Evolutionary conservation across 2,329 filamentous ascomycete genomes (phyloP).

Genomic region (Tolypocladium inflatum): DNA sequence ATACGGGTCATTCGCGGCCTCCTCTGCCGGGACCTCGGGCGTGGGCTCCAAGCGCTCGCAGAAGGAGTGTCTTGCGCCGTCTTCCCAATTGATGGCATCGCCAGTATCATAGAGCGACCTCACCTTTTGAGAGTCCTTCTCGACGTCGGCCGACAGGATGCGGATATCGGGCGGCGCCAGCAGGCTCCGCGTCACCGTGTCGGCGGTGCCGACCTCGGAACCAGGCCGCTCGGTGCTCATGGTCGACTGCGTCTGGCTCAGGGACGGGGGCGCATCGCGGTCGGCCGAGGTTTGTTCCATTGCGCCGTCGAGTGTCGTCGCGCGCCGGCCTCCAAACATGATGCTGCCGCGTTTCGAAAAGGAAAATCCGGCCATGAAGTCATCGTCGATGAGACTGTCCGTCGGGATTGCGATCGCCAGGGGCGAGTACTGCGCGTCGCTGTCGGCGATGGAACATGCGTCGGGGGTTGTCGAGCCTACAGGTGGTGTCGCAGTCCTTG

Average conservation of each 20-base stretch:
- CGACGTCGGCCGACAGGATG: slow-evolving; percentile 43
- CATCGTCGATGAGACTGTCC: slow-evolving; percentile 47
- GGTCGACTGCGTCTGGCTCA: slow-evolving; percentile 1
- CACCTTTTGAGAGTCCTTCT: slow-evolving; percentile 58
- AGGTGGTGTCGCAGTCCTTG: slow-evolving; percentile 5
- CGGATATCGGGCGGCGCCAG: slow-evolving; percentile 35
- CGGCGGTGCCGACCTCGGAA: slow-evolving; percentile 1
- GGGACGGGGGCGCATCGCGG: slow-evolving; percentile 2
- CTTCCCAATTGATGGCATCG: slow-evolving; percentile 43
- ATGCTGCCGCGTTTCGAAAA: slow-evolving; percentile 57
- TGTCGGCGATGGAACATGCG: slow-evolving; percentile 12
- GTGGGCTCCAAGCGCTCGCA: slow-evolving; percentile 39
- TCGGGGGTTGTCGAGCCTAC: slow-evolving; percentile 9
- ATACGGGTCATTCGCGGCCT: slow-evolving; percentile 46
- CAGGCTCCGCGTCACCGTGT: slow-evolving; percentile 1
- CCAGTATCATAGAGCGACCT: slow-evolving; percentile 54
- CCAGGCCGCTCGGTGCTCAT: not conserved
- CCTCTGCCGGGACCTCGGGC: slow-evolving; percentile 41
- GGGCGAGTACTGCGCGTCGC: slow-evolving; percentile 33
- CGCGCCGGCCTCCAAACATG: slow-evolving; percentile 44
- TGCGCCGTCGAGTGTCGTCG: slow-evolving; percentile 10
- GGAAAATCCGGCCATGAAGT: slow-evolving; percentile 43
- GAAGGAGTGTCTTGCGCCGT: slow-evolving; percentile 37
- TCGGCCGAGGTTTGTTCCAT: not conserved
- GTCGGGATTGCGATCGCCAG: slow-evolving; percentile 48